A percentile compares a stretch with the other conserved stretches of the same genome.
phyloP scores from a whole-genome alignment of 2,329 filamentous ascomycete genomes.

The Cladosporium oxysporum region DNA sequence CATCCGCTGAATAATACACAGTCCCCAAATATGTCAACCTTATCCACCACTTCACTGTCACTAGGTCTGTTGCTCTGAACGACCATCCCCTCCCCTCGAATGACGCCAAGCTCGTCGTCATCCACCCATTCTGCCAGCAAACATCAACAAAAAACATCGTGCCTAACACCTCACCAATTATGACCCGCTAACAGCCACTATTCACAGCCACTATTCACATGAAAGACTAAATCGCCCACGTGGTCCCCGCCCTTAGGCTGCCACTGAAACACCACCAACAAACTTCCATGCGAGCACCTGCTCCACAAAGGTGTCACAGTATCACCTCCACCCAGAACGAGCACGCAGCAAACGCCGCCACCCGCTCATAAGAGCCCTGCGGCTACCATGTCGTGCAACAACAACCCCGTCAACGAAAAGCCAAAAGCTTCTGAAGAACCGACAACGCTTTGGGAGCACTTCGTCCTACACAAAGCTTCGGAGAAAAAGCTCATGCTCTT shows the following conservation, averaged over 20 bases:
- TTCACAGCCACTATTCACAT: background rate
- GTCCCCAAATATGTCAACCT: background rate
- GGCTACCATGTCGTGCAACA: constrained; percentile 13
- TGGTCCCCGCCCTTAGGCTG: background rate
- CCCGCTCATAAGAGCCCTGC: background rate
- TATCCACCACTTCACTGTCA: background rate
- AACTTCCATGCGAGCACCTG: background rate
- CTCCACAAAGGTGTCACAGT: background rate
- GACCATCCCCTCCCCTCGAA: background rate
- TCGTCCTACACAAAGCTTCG: background rate
- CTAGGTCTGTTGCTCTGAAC: background rate
- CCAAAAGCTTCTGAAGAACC: background rate
- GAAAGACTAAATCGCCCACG: background rate
- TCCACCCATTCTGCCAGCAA: background rate
- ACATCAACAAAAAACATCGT: background rate
- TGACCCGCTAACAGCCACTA: background rate
- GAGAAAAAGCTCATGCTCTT: constrained; percentile 8
- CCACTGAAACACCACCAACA: background rate
- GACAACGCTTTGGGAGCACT: constrained; percentile 5
- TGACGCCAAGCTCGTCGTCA: background rate
- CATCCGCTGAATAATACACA: background rate
- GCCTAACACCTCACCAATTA: background rate
- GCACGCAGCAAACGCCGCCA: background rate
- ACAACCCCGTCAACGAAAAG: background rate
- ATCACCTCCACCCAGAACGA: background rate